Evolutionary conservation across 345 rosid genomes (phyloP).

Genomic region (Microcos paniculata): DNA sequence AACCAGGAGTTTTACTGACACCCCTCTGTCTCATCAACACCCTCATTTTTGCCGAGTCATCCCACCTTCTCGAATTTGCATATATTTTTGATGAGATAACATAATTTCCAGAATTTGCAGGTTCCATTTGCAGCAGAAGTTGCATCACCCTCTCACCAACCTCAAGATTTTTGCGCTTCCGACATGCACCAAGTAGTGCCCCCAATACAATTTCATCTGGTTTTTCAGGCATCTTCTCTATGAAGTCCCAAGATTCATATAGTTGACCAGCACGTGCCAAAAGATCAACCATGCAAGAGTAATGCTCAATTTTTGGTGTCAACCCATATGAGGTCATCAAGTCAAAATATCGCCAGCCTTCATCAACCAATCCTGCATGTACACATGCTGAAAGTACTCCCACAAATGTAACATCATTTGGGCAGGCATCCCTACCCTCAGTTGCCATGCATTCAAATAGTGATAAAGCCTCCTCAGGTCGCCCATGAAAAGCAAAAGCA

Average conservation of each 20-base stretch:
- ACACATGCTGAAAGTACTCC: conserved; percentile 89
- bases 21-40: conserved; percentile 68
- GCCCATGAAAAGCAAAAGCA: conserved; percentile 80
- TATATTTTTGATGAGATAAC: conserved; percentile 73
- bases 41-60: conserved; percentile 72
- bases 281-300: conserved; percentile 87
- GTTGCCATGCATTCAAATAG: conserved; percentile 55
- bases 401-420: conserved; percentile 74
- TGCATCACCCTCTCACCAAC: conserved; percentile 53
- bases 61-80: conserved; percentile 73
- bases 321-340: conserved; percentile 71
- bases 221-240: conserved; percentile 74
- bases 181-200: conserved; percentile 85
- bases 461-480: conserved; percentile 57
- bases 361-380: conserved; percentile 77
- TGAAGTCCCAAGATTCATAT: conserved; percentile 78
- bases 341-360: conserved; percentile 57
- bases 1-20: conserved; percentile 74
- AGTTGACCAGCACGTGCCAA: conserved; percentile 73
- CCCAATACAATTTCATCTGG: conserved; percentile 74
- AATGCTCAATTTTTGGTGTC: conserved; percentile 81
- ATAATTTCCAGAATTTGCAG: conserved; percentile 79
- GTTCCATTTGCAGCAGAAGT: conserved; percentile 56
- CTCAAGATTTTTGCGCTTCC: conserved; percentile 48
- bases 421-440: conserved; percentile 37